Evolutionary conservation across 2,329 filamentous ascomycete genomes (phyloP).

Genomic region (Stemphylium vesicarium): DNA sequence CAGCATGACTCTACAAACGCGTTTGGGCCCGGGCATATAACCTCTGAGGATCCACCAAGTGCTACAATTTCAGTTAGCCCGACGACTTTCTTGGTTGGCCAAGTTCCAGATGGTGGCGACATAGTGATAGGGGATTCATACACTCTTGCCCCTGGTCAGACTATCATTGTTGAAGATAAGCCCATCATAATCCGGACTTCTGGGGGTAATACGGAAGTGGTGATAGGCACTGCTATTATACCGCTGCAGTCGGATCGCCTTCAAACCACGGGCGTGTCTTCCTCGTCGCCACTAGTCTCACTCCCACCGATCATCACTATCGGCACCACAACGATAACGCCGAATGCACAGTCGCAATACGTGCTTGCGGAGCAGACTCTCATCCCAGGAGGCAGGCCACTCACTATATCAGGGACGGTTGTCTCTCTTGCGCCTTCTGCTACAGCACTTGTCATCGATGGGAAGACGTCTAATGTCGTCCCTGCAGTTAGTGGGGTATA

Average conservation of each 20-base stretch:
- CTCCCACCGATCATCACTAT: conserved; percentile 29
- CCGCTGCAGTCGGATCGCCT: conserved; percentile 14
- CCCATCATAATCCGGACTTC: conserved; percentile 36
- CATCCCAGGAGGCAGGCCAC: conserved; percentile 39
- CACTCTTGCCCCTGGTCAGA: conserved; percentile 27
- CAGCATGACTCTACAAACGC: conserved; percentile 16
- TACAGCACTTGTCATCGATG: conserved; percentile 47
- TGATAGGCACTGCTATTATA: conserved; percentile 30
- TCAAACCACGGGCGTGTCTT: conserved; percentile 25
- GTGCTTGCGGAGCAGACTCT: conserved; percentile 42
- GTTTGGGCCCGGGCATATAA: background rate
- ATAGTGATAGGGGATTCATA: conserved; percentile 30
- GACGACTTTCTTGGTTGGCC: conserved; percentile 25
- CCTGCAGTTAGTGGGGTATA: conserved; percentile 26
- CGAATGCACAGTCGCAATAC: conserved; percentile 35
- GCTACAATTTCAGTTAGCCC: conserved; percentile 24
- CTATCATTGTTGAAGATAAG: conserved; percentile 30
- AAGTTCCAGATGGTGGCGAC: conserved; percentile 16
- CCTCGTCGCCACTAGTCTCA: conserved; percentile 8
- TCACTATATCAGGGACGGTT: conserved; percentile 46
- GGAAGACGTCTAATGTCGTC: conserved; percentile 29
- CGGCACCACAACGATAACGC: conserved; percentile 27
- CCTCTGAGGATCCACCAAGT: conserved; percentile 8
- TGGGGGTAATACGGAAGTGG: conserved; percentile 25
- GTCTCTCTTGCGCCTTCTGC: conserved; percentile 45